A percentile compares a stretch with the other conserved stretches of the same genome.
Conservation (phyloP, 108 stramenopile species). For the Cyclotella kingstonii region DNA sequence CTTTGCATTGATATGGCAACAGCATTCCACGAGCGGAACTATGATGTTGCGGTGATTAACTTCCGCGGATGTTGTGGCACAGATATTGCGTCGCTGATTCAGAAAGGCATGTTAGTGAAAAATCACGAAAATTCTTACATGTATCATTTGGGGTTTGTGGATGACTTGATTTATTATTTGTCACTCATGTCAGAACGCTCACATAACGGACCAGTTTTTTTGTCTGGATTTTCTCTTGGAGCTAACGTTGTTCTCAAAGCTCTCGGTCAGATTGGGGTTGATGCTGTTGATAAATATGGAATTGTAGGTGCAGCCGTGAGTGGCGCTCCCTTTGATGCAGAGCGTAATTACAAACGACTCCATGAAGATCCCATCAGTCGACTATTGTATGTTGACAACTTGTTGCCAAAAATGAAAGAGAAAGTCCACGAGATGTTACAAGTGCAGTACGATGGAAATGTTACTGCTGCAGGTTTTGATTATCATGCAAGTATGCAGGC, state of each 20-base stretch:
- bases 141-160: conserved; percentile 92
- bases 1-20: conserved; percentile 56
- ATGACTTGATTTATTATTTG: conserved; percentile 76
- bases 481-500: conserved; percentile 45
- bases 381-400: conserved; percentile 48
- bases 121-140: not conserved
- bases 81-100: conserved; percentile 53
- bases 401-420: conserved; percentile 56
- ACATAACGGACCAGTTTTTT: conserved; percentile 61
- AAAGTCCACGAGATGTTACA: conserved; percentile 48
- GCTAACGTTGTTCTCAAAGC: conserved; percentile 86
- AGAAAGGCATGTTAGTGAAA: conserved; percentile 2
- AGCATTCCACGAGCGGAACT: conserved; percentile 49
- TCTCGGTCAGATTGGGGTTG: conserved; percentile 72
- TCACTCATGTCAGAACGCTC: conserved; percentile 34
- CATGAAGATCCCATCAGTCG: conserved; percentile 64
- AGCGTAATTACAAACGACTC: conserved; percentile 42
- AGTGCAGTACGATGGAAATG: conserved; percentile 38
- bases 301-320: conserved; percentile 80
- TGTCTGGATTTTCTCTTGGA: conserved; percentile 88
- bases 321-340: conserved; percentile 82
- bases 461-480: conserved; percentile 40
- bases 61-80: conserved; percentile 85
- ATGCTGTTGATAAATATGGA: conserved; percentile 42
- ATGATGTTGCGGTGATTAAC: conserved; percentile 75